Base-by-base conservation (phyloP, 2,329 filamentous ascomycete genomes). In the Aspergillus thermomutatus region DNA sequence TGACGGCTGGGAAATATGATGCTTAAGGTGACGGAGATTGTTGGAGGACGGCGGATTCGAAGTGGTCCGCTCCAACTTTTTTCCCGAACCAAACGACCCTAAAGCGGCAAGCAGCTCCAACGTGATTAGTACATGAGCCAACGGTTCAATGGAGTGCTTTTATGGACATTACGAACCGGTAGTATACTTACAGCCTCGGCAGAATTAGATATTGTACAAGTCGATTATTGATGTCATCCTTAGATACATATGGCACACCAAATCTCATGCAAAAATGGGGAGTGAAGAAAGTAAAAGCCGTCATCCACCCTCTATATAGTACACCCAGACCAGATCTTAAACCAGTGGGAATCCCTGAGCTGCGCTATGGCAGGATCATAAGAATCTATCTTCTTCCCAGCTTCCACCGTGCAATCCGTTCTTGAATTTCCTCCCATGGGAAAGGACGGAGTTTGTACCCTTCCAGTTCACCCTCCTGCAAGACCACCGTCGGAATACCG, bases 401-500 rank as follows among this genome's bases (percentile, higher is more conserved):
- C 67, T 90, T 87, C 91, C 92, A 97, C 69, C 83, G 82, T 47
- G 87, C 84, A 66, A 97, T 94, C 54, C 88, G 82, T 56, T 92
- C 87, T 78, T 97, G 92, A 46, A 97, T 93, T 74, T 95, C 89
- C 52, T 89, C 88, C 92, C 94, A 97, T 26, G 82, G 81, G 72
- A 95, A 84, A 31, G 86, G 79, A 64, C 84, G 88, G 62, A 85
- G 81, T 67, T 81, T 86, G 27, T 88, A 80, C 0, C 87, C 87
- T 54, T 88, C 84, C 64, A 89, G 82, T 70, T 92, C 86, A 25
- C 91, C 91, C 78, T 97, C 93, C 79, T 97, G 93, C 67, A 99
- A 71, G 47, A 99, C 93, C 25, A 99, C 92, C 0, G 94, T 99
- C 3, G 94, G 94, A 21, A 91, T 88, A 14, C 94, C 94, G 60